Evolutionary conservation across 345 rosid genomes (phyloP), one percentile per base, ranked within the genome.

Genomic region (Hypericum perforatum): DNA sequence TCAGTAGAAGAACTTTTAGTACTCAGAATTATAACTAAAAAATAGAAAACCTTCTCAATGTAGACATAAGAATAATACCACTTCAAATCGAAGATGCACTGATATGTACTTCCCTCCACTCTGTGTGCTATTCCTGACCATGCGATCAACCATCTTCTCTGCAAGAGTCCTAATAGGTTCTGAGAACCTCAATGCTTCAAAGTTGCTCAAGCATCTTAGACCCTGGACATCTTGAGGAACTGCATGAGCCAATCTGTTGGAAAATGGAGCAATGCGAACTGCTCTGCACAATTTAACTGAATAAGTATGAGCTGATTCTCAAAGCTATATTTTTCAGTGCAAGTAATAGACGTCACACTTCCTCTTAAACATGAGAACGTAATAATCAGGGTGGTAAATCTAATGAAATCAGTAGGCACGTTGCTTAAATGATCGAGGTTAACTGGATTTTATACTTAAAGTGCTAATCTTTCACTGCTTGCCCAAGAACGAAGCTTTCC

Each of bases 51-150:
- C 13, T 42, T 44, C 6, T 13, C 15, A 50, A 39, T 16, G 12
- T 37, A 12, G 45, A 57, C 63, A 61, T 37, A 22, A 63, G 58
- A 59, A 45, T 55, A 41, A 42, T 46, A 92, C 96, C 88, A 62
- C 75, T 79, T 92, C 98, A 73, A 92, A 88, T 39, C 96, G 84
- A 54, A 92, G 98, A 80, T 92, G 98, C 70, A 88, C 98, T 8
- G 98, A 92, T 42, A 85, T 88, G 68, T 92, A 92, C 75, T 77
- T 78, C 37, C 90, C 98, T 42, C 74, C 80, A 45, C 69, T 70
- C 32, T 75, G 74, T 53, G 70, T 74, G 72, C 95, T 85, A 60
- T 77, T 80, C 15, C 59, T 68, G 46, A 79, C 57, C 96, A 88
- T 92, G 66, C 96, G 72, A 52, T 92, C 71, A 57, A 92, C 98